These are phyloP conservation scores for Argentina anserina DNA, from an alignment of 306 rosid genomes.

Conservation along the genomic window DNA sequence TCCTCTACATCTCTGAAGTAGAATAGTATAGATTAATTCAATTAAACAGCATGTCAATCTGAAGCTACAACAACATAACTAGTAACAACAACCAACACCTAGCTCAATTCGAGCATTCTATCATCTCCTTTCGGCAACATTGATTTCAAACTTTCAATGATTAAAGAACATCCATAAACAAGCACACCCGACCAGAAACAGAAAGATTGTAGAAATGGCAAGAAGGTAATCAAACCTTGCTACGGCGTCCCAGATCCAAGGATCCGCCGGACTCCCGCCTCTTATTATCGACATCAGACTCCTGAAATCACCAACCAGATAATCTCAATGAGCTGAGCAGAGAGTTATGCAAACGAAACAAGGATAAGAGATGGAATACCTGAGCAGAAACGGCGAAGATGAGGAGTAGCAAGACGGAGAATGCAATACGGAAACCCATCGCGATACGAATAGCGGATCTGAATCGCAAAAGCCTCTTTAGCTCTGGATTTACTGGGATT, in stretches of 20 bases:
- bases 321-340: no score
- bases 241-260: slow-evolving; percentile 84
- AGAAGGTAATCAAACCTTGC: slow-evolving; percentile 41
- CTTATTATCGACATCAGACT: slow-evolving; percentile 32
- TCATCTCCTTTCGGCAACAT: no score
- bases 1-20: neutral
- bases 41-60: neutral
- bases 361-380: slow-evolving; percentile 34
- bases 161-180: no score
- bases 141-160: no score
- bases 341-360: no score
- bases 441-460: neutral
- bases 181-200: no score
- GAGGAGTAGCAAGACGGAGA: slow-evolving; percentile 28
- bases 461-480: neutral
- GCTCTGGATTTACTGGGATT: no score
- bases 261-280: slow-evolving; percentile 46
- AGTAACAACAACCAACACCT: no score
- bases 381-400: slow-evolving; percentile 44
- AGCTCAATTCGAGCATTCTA: no score
- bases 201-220: neutral
- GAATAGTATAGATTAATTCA: neutral
- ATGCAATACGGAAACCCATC: slow-evolving; percentile 34
- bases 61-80: no score
- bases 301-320: slow-evolving; percentile 51